phyloP scores from a whole-genome alignment of 2,329 filamentous ascomycete genomes.

The Dactylellina drechsleri region DNA sequence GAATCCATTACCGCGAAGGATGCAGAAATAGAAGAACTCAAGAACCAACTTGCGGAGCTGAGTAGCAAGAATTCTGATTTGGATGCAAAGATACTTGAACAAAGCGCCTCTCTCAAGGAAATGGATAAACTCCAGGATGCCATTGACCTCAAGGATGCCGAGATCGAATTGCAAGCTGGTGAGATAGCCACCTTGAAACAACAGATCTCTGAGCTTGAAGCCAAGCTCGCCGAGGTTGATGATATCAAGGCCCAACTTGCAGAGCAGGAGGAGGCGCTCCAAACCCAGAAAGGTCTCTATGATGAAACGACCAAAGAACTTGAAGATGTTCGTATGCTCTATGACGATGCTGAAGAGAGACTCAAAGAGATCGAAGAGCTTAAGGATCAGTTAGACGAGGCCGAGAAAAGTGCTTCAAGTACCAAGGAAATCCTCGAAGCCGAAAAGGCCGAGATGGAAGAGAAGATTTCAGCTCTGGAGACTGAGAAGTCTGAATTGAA shows the following conservation, averaged over 20 bases:
- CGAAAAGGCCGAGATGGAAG: slow-evolving; percentile 39
- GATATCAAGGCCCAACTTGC: slow-evolving; percentile 25
- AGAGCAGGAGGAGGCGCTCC: slow-evolving; percentile 22
- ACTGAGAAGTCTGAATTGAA: slow-evolving; percentile 31
- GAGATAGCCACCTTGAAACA: slow-evolving; percentile 33
- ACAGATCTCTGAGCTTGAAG: slow-evolving; percentile 35
- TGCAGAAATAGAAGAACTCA: slow-evolving; percentile 32
- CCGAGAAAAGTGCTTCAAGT: slow-evolving; percentile 25
- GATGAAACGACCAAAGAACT: slow-evolving; percentile 38
- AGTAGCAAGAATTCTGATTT: slow-evolving; percentile 39
- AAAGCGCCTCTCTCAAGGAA: slow-evolving; percentile 23
- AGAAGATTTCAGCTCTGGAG: slow-evolving; percentile 34
- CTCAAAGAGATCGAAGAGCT: slow-evolving; percentile 33
- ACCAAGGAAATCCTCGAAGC: slow-evolving; percentile 29
- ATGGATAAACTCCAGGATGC: slow-evolving; percentile 38
- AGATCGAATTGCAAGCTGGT: slow-evolving; percentile 29
- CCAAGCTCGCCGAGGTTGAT: slow-evolving; percentile 20
- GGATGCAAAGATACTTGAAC: slow-evolving; percentile 35
- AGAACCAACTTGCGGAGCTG: slow-evolving; percentile 34
- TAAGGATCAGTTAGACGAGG: slow-evolving; percentile 22
- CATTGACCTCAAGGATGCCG: slow-evolving; percentile 38
- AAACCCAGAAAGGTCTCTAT: slow-evolving; percentile 26
- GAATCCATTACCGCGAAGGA: slow-evolving; percentile 27
- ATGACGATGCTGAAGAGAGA: slow-evolving; percentile 37
- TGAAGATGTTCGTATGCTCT: slow-evolving; percentile 25